phyloP scores from a whole-genome alignment of 257 asterid genomes.

The Schizonepeta tenuifolia region DNA sequence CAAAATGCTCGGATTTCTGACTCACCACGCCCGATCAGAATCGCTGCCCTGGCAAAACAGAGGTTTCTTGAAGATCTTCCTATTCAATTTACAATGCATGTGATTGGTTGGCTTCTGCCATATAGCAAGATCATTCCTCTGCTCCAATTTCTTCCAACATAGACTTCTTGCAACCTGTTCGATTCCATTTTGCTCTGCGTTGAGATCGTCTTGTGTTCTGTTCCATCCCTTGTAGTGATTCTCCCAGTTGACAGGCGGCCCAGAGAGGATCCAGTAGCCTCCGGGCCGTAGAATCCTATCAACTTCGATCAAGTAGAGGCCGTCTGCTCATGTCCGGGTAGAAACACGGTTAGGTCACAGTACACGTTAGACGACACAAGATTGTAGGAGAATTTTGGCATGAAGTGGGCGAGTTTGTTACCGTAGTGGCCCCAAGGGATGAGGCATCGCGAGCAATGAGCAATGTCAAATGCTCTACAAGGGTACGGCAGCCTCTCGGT shows the following conservation, averaged over 20 bases:
- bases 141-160: constrained; percentile 84
- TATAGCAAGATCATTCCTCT: constrained; percentile 73
- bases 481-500: constrained; percentile 83
- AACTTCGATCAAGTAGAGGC: constrained; percentile 84
- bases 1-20: not conserved
- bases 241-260: constrained; percentile 93
- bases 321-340: constrained; percentile 48
- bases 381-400: not conserved
- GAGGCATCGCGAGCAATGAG: constrained; percentile 96
- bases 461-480: constrained; percentile 88
- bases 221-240: constrained; percentile 86
- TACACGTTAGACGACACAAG: not conserved
- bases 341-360: not conserved
- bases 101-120: constrained; percentile 94
- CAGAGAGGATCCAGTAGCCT: constrained; percentile 94
- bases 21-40: constrained; percentile 85
- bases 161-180: constrained; percentile 75
- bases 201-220: constrained; percentile 58
- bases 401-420: constrained; percentile 29
- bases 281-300: constrained; percentile 92
- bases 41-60: constrained; percentile 64
- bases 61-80: constrained; percentile 72
- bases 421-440: constrained; percentile 88
- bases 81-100: constrained; percentile 60
- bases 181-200: constrained; percentile 66